Percentiles rank a stretch among this genome's conserved stretches.
phyloP scores from a whole-genome alignment of 805 yeast genomes.

The Saccharomycopsis lassenensis region DNA sequence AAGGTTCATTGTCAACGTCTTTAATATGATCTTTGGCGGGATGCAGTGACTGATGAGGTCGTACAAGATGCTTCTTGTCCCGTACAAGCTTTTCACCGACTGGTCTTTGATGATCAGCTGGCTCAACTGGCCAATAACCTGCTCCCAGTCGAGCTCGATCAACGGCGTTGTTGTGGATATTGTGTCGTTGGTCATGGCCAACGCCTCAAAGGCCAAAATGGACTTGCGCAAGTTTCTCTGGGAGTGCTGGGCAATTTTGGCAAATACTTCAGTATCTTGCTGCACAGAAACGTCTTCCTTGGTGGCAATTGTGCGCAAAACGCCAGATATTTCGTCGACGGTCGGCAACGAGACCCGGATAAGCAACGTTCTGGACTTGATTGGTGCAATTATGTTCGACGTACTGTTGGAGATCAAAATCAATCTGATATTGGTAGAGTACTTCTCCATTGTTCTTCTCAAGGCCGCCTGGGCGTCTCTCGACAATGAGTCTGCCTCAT shows the following conservation, averaged over 20 bases:
- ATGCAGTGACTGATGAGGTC: conserved; percentile 89
- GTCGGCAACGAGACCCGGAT: conserved; percentile 83
- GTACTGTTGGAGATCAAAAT: conserved; percentile 82
- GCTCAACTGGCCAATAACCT: conserved; percentile 61
- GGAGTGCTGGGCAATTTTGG: conserved; percentile 41
- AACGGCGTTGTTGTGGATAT: conserved; percentile 38
- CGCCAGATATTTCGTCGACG: conserved; percentile 40
- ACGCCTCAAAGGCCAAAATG: conserved; percentile 70
- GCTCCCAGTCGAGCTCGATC: conserved; percentile 81
- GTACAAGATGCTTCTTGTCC: conserved; percentile 59
- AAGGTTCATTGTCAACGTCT: conserved; percentile 42
- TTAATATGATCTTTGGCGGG: conserved; percentile 74
- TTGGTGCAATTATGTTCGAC: conserved; percentile 87
- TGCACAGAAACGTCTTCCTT: conserved; percentile 38
- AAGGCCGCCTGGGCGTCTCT: conserved; percentile 95
- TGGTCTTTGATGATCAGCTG: conserved; percentile 46
- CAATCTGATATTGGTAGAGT: conserved; percentile 76
- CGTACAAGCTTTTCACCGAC: conserved; percentile 44
- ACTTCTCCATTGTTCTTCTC: conserved; percentile 93
- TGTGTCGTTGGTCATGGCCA: conserved; percentile 56
- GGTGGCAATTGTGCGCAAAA: conserved; percentile 43
- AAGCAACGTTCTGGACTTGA: conserved; percentile 81
- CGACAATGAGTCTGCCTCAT: conserved; percentile 82
- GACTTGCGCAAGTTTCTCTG: conserved; percentile 72
- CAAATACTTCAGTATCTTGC: conserved; percentile 34